Evolutionary conservation across 805 yeast species (phyloP).

Genomic region (Suhomyces sp.): DNA sequence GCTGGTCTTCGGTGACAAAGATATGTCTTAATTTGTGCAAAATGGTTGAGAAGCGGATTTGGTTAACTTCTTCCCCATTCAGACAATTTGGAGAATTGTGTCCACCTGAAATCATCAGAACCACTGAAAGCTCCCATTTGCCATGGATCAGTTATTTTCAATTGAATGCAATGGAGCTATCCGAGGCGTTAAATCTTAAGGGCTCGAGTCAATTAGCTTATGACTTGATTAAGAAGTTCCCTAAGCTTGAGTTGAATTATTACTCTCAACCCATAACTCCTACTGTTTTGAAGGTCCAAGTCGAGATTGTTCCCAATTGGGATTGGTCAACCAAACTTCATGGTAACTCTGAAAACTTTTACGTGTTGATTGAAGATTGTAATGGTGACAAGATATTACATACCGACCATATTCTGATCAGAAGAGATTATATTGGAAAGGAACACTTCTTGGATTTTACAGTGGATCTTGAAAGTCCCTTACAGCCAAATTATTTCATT

Average conservation of each 20-base stretch:
- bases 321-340: constrained; percentile 70
- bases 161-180: constrained; percentile 72
- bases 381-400: constrained; percentile 76
- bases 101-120: constrained; percentile 66
- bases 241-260: constrained; percentile 59
- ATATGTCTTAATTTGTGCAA: constrained; percentile 64
- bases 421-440: constrained; percentile 47
- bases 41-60: constrained; percentile 76
- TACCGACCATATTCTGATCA: constrained; percentile 53
- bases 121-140: constrained; percentile 74
- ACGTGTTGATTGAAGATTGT: constrained; percentile 75
- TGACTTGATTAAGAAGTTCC: constrained; percentile 68
- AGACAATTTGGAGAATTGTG: constrained; percentile 72
- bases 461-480: constrained; percentile 56
- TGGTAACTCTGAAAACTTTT: constrained; percentile 63
- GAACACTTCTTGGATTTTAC: constrained; percentile 65
- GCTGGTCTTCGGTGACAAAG: constrained; percentile 68
- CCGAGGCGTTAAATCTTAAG: constrained; percentile 75
- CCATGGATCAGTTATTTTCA: constrained; percentile 81
- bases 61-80: constrained; percentile 84
- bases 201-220: constrained; percentile 59
- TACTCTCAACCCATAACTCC: constrained; percentile 77
- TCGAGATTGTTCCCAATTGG: constrained; percentile 73
- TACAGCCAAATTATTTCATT: constrained; percentile 70
- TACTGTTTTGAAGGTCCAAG: constrained; percentile 59